Conservation (phyloP, 768 basidiomycete species). For the Neoboletus subvelutipes region DNA sequence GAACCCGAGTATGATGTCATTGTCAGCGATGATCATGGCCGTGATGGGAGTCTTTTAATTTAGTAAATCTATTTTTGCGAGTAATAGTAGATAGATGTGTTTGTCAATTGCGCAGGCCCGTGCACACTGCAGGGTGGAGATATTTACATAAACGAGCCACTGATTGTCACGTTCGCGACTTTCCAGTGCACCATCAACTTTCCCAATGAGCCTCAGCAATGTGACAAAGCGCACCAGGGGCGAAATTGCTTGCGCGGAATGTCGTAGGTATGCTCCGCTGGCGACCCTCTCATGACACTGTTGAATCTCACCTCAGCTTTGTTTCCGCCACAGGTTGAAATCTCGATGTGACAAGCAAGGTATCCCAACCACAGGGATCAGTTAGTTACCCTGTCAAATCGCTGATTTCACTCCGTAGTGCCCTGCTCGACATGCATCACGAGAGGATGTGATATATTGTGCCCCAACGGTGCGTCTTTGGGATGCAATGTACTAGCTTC, state of each 20-base stretch:
- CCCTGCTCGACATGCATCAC: slow-evolving; percentile 47
- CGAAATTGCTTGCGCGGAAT: slow-evolving; percentile 34
- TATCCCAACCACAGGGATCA: not conserved
- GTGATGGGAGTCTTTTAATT: not conserved
- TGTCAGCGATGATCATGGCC: not conserved
- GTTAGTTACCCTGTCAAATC: not conserved
- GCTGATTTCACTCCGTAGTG: slow-evolving; percentile 12
- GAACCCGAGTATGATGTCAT: not conserved
- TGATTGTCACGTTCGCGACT: not conserved
- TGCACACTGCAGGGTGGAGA: not conserved
- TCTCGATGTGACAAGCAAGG: slow-evolving; percentile 28
- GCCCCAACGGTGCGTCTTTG: slow-evolving; percentile 46
- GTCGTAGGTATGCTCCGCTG: slow-evolving; percentile 23
- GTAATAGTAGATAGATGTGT: no score
- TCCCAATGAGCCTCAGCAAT: no score
- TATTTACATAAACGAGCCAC: slow-evolving; percentile 1
- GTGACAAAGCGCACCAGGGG: no score
- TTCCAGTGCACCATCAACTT: not conserved
- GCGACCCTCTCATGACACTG: not conserved
- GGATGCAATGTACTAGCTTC: not conserved
- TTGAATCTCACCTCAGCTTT: not conserved
- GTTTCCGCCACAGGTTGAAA: slow-evolving; percentile 22
- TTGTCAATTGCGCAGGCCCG: no score
- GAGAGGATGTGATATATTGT: slow-evolving; percentile 46
- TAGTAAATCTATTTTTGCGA: not conserved